phyloP scores from a whole-genome alignment of 2,329 filamentous ascomycete genomes.

The Xylaria sp. region DNA sequence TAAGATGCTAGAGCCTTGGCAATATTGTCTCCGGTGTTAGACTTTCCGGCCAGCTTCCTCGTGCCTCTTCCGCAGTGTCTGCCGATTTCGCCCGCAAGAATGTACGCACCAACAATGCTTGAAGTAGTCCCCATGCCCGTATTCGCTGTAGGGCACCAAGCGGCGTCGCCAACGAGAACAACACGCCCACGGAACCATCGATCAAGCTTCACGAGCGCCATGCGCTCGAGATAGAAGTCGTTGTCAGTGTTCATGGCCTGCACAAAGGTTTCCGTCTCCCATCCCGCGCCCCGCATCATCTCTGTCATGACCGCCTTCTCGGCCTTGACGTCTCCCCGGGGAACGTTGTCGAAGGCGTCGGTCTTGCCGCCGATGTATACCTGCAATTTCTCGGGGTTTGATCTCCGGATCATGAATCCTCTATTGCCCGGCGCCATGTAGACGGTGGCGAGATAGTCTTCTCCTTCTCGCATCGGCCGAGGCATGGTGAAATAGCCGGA shows the following conservation, averaged over 20 bases:
- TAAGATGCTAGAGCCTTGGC: conserved; percentile 51
- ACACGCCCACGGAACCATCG: conserved; percentile 54
- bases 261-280: conserved; percentile 57
- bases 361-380: conserved; percentile 52
- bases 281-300: conserved; percentile 56
- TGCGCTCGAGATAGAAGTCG: conserved; percentile 59
- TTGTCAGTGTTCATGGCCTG: conserved; percentile 51
- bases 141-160: conserved; percentile 54
- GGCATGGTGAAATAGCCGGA: conserved; percentile 51
- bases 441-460: conserved; percentile 52
- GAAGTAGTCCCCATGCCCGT: conserved; percentile 58
- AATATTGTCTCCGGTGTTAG: conserved; percentile 38
- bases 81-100: conserved; percentile 59
- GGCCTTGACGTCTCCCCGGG: conserved; percentile 49
- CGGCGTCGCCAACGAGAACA: conserved; percentile 63
- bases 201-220: conserved; percentile 57
- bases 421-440: conserved; percentile 52
- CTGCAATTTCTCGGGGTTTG: conserved; percentile 51
- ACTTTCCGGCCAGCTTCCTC: conserved; percentile 11
- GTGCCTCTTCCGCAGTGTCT: conserved; percentile 37
- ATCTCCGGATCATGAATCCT: conserved; percentile 54
- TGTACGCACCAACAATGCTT: conserved; percentile 57
- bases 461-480: conserved; percentile 46
- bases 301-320: conserved; percentile 55
- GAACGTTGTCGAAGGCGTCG: conserved; percentile 27